Evolutionary conservation across 2,329 filamentous ascomycete species (phyloP), one percentile per base, ranked within the genome.

Genomic region (Colletotrichum cordylinicola): DNA sequence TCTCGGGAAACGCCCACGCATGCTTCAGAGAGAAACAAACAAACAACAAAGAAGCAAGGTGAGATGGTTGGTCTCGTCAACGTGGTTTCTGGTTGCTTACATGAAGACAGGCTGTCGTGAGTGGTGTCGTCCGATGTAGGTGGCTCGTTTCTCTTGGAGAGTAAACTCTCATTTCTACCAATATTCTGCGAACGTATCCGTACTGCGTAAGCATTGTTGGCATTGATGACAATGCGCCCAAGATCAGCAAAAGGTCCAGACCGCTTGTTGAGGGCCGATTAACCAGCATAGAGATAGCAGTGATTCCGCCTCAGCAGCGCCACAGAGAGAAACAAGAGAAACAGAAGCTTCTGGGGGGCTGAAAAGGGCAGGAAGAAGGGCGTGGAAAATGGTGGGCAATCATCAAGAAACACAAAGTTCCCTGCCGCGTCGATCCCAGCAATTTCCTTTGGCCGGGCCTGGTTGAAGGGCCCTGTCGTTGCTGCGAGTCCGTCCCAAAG

Each of bases 331-430:
- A 55, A 67, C 43, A 68, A 52, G 62, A 66, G 71, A 43, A 56
- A 56, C 68, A 69, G 64, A 72, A 27, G 64, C 56, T 64, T 75
- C 64, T 62, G 29, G 52, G 72, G 43, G 66, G 55, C 71, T 75
- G 65, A 66, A 62, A 69, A 56, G 64, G 70, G 56, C 56, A 43
- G 56, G 10, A 35, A 70, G 39, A 62, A 39, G 61, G 43, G 60
- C 72, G 13, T 21, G 67, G 43, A 27, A 60, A 62, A 52, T 67
- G 60, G 35, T 70, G 72, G 64, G 70, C 65, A 75, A 75, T 75
- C 29, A 73, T 52, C 70, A 68, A 69, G 70, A 65, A 73, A 75
- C 73, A 75, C 39, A n/a, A 67, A 39, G 33, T 73, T 68, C 73
- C 73, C 58, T 75, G 64, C 43, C 37, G 21, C 33, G 73, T 65